Percentiles rank a stretch among this genome's conserved stretches.
Evolutionary conservation across 306 rosid species (phyloP).

Genomic region (Parietaria judaica): DNA sequence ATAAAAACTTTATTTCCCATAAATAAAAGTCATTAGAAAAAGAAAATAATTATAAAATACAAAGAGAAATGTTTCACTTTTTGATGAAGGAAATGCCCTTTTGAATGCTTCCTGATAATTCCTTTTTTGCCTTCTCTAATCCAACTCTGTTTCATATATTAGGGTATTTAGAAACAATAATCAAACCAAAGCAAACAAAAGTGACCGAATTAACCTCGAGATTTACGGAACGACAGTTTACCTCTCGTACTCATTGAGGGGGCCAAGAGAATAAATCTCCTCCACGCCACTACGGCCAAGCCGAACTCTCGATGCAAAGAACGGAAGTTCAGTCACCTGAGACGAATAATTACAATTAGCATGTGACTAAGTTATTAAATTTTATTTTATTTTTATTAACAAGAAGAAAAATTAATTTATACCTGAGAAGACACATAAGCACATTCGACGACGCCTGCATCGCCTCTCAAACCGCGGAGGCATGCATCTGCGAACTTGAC

Average conservation of each 20-base stretch:
- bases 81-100: conserved; percentile 68
- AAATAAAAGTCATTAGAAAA: not conserved
- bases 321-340: conserved; percentile 91
- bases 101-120: conserved; percentile 54
- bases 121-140: conserved; percentile 83
- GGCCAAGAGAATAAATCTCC: conserved; percentile 68
- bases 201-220: not conserved
- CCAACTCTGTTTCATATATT: conserved; percentile 36
- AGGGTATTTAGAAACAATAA: not conserved
- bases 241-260: conserved; percentile 85
- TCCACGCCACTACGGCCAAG: conserved; percentile 79
- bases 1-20: not conserved
- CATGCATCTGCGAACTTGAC: conserved; percentile 77
- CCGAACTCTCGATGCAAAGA: conserved; percentile 78
- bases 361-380: not conserved
- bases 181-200: not conserved
- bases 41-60: not conserved
- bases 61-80: conserved; percentile 24
- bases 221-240: conserved; percentile 15
- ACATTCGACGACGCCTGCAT: conserved; percentile 71
- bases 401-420: not conserved
- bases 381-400: too few relatives aligned
- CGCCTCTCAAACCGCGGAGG: conserved; percentile 80
- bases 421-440: conserved; percentile 76
- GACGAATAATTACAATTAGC: conserved; percentile 7